Evolutionary conservation across 768 basidiomycete genomes (phyloP).

Genomic region (Russula foetens): DNA sequence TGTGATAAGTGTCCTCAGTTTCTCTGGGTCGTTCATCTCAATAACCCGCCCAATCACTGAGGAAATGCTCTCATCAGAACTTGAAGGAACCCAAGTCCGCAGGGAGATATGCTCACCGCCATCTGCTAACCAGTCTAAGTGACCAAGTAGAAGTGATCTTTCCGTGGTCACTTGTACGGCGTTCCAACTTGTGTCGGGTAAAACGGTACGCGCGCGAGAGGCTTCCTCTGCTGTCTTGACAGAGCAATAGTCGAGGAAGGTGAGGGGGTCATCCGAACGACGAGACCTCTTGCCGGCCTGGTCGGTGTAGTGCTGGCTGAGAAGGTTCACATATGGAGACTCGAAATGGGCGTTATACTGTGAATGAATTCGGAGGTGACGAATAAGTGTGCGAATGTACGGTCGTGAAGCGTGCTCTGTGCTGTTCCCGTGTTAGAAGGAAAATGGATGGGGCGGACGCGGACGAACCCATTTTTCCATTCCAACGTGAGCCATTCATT

Average conservation of each 20-base stretch:
- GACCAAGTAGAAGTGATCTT: conserved; percentile 38
- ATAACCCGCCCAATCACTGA: conserved; percentile 50
- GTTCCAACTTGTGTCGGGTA: conserved; percentile 43
- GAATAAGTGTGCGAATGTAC: conserved; percentile 43
- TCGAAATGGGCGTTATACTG: conserved; percentile 53
- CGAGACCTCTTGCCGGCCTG: conserved; percentile 39
- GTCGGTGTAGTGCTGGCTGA: conserved; percentile 42
- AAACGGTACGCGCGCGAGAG: conserved; percentile 41
- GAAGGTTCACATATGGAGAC: conserved; percentile 41
- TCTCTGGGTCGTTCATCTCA: conserved; percentile 35
- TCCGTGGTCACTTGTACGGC: conserved; percentile 48
- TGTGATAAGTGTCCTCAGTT: conserved; percentile 46
- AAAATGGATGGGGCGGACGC: neutral
- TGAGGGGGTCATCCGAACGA: conserved; percentile 36
- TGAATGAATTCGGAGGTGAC: conserved; percentile 47
- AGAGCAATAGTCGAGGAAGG: conserved; percentile 45
- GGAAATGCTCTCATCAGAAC: neutral
- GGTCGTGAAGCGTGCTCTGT: conserved; percentile 32
- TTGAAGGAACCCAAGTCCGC: neutral
- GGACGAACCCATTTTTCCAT: conserved; percentile 15
- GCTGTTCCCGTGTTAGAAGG: conserved; percentile 23
- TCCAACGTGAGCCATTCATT: conserved; percentile 18
- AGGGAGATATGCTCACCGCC: conserved; percentile 26
- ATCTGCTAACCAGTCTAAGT: conserved; percentile 37
- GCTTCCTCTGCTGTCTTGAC: conserved; percentile 48